phyloP scores from a whole-genome alignment of 2,329 filamentous ascomycete genomes.

The Tolypocladium ovalisporum region DNA sequence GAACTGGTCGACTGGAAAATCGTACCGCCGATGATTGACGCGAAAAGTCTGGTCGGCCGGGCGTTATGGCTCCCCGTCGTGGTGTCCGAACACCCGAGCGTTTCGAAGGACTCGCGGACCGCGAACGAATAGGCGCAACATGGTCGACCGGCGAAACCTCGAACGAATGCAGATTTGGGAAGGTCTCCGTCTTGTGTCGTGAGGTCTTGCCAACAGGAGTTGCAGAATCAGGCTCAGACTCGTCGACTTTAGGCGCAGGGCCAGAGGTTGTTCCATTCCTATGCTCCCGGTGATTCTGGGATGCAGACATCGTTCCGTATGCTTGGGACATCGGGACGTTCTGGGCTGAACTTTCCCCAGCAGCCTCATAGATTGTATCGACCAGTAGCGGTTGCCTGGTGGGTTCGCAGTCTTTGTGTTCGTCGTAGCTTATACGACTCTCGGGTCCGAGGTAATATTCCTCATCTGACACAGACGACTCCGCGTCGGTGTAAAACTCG shows the following conservation, averaged over 20 bases:
- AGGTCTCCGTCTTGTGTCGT: conserved; percentile 7
- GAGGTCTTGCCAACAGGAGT: neutral
- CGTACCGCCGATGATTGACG: conserved; percentile 43
- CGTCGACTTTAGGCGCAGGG: conserved; percentile 4
- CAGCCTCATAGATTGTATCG: neutral
- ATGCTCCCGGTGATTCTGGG: conserved; percentile 6
- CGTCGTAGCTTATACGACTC: conserved; percentile 20
- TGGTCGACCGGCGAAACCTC: conserved; percentile 4
- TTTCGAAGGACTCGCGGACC: conserved; percentile 14
- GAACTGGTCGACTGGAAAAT: conserved; percentile 65
- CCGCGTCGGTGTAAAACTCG: conserved; percentile 19
- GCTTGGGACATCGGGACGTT: conserved; percentile 7
- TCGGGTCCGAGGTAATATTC: conserved; percentile 12
- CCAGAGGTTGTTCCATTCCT: conserved; percentile 2
- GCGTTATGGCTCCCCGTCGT: conserved; percentile 12
- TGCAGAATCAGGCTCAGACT: neutral
- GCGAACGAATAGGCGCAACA: conserved; percentile 7
- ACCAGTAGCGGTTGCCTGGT: conserved; percentile 11
- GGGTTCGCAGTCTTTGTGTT: conserved; percentile 5
- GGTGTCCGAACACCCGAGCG: conserved; percentile 8
- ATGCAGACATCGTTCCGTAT: conserved; percentile 22
- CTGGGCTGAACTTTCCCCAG: conserved; percentile 7
- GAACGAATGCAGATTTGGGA: conserved; percentile 11
- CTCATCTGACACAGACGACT: conserved; percentile 17
- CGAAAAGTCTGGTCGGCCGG: conserved; percentile 34